phyloP scores from a whole-genome alignment of 805 yeast genomes.

The Yarrowia sp. region DNA sequence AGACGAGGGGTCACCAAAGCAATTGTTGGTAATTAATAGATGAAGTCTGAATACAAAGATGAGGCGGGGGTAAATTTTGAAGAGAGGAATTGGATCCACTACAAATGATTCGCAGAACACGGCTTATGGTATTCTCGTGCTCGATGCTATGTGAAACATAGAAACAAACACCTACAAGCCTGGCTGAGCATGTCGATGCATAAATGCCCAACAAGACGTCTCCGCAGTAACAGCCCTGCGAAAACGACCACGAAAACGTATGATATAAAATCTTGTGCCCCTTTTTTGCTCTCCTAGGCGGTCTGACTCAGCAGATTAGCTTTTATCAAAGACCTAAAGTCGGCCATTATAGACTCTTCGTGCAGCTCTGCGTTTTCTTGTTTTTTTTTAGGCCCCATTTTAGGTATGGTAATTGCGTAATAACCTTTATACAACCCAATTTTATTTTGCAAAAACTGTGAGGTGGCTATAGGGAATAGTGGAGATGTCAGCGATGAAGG shows the following conservation, averaged over 20 bases:
- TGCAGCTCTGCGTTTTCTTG: background rate
- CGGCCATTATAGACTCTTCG: background rate
- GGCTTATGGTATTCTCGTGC: background rate
- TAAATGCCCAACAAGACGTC: too few relatives aligned
- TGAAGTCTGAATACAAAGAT: too few relatives aligned
- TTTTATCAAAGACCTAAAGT: background rate
- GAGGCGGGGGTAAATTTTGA: too few relatives aligned
- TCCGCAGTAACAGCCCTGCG: too few relatives aligned
- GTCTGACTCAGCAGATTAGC: background rate
- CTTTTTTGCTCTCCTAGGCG: background rate
- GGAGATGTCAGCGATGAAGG: background rate
- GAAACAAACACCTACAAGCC: too few relatives aligned
- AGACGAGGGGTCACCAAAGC: too few relatives aligned
- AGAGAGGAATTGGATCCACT: too few relatives aligned
- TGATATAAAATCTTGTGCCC: too few relatives aligned
- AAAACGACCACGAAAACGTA: too few relatives aligned
- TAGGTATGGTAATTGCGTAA: conserved; percentile 9
- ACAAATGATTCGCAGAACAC: background rate
- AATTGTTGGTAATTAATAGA: too few relatives aligned
- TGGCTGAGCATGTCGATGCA: too few relatives aligned
- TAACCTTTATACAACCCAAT: background rate
- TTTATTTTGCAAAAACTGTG: background rate
- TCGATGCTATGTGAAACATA: background rate
- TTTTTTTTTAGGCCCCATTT: conserved; percentile 2
- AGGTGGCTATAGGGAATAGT: background rate